These are phyloP conservation scores for Pseudofabraea citricarpa DNA, from an alignment of 2,329 filamentous ascomycete genomes.

Conservation along the genomic window DNA sequence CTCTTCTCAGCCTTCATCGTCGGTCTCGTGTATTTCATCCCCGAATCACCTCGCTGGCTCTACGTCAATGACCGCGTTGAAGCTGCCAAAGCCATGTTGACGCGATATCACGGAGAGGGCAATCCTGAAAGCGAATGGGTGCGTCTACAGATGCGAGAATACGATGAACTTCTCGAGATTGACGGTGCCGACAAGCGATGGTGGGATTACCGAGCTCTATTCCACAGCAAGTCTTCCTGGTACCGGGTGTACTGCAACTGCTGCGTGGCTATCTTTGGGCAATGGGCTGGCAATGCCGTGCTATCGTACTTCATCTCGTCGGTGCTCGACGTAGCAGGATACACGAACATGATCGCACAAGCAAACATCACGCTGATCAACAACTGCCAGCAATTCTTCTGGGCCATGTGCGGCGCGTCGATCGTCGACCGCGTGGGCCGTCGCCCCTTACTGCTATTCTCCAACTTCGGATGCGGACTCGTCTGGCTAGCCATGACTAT, in stretches of 20 bases:
- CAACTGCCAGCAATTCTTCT: conserved; percentile 47
- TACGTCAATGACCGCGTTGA: conserved; percentile 35
- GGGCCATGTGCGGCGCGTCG: conserved; percentile 46
- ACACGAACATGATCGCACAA: conserved; percentile 39
- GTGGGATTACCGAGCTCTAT: conserved; percentile 50
- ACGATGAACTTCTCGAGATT: conserved; percentile 43
- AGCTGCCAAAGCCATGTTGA: conserved; percentile 34
- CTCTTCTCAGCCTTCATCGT: conserved; percentile 43
- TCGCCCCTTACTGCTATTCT: conserved; percentile 46
- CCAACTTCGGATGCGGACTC: conserved; percentile 39
- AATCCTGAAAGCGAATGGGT: conserved; percentile 44
- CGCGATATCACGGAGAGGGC: conserved; percentile 48
- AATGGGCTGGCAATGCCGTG: conserved; percentile 37
- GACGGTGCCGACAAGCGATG: conserved; percentile 49
- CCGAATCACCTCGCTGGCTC: conserved; percentile 41
- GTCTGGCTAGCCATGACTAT: conserved; percentile 46
- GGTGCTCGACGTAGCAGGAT: conserved; percentile 45
- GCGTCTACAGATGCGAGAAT: conserved; percentile 41
- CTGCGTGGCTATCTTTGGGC: conserved; percentile 46
- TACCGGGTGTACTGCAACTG: conserved; percentile 46
- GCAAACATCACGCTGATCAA: conserved; percentile 49
- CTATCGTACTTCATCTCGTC: conserved; percentile 49
- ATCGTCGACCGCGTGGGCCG: conserved; percentile 54
- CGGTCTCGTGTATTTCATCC: conserved; percentile 38
- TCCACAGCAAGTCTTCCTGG: conserved; percentile 40